Conservation (phyloP, 345 rosid genomes). For the Mercurialis annua region DNA sequence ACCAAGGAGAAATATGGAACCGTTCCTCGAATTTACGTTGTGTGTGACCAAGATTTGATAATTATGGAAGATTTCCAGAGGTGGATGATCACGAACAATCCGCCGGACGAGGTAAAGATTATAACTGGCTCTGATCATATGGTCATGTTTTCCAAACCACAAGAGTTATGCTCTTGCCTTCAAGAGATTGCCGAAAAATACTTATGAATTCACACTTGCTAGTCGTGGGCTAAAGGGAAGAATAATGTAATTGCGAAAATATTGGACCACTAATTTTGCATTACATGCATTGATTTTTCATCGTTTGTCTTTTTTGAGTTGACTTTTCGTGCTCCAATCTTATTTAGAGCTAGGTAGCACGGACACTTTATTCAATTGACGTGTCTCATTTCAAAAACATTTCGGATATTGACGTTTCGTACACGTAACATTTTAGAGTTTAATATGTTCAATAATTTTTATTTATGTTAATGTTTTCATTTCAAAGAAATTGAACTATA, state of each 20-base stretch:
- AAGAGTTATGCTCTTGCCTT: conserved; percentile 8
- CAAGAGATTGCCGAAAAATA: conserved; percentile 19
- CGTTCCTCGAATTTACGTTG: conserved; percentile 15
- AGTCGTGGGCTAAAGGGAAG: not conserved
- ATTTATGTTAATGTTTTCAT: too few relatives aligned
- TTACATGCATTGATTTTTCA: too few relatives aligned
- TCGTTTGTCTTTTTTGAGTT: too few relatives aligned
- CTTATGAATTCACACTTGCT: not conserved
- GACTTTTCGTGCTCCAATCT: too few relatives aligned
- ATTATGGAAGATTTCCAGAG: conserved; percentile 9
- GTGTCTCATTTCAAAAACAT: too few relatives aligned
- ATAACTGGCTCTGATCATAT: conserved; percentile 24
- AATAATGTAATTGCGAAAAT: not conserved
- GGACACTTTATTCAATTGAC: too few relatives aligned
- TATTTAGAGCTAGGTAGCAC: too few relatives aligned
- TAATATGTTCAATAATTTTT: too few relatives aligned
- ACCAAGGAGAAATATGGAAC: conserved; percentile 25
- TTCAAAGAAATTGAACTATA: too few relatives aligned
- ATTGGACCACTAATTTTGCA: too few relatives aligned
- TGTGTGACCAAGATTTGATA: conserved; percentile 22
- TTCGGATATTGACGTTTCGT: too few relatives aligned
- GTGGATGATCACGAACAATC: conserved; percentile 19
- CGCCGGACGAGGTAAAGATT: conserved; percentile 16
- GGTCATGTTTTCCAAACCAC: conserved; percentile 35
- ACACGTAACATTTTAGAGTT: too few relatives aligned